Percentiles rank a stretch among this genome's conserved stretches.
phyloP scores from a whole-genome alignment of 495 filamentous ascomycete species.

The Aspergillus asperescens region DNA sequence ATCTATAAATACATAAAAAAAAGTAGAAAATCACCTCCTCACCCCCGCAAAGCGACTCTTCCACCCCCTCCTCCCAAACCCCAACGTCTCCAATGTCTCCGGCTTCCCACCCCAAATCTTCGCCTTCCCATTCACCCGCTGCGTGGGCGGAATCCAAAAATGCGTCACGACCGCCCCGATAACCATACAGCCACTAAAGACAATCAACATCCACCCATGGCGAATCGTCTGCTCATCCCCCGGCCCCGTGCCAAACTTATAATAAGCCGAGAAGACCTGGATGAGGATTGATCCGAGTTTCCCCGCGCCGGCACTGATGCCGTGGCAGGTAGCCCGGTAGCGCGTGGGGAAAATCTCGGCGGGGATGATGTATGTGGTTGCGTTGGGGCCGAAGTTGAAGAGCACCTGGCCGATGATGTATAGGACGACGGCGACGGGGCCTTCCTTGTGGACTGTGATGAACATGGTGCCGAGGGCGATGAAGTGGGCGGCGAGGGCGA shows the following conservation, averaged over 20 bases:
- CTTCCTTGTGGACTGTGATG: slow-evolving; percentile 31
- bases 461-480: slow-evolving; percentile 48
- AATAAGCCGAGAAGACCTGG: slow-evolving; percentile 47
- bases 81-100: slow-evolving; percentile 39
- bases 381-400: slow-evolving; percentile 63
- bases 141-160: slow-evolving; percentile 40
- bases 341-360: slow-evolving; percentile 59
- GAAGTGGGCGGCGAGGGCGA: slow-evolving; percentile 43
- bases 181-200: slow-evolving; percentile 45
- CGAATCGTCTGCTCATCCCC: slow-evolving; percentile 31
- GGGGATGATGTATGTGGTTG: slow-evolving; percentile 57
- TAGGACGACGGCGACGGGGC: slow-evolving; percentile 47
- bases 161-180: slow-evolving; percentile 42
- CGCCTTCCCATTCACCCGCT: slow-evolving; percentile 24
- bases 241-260: slow-evolving; percentile 33
- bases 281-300: slow-evolving; percentile 56
- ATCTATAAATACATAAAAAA: neutral
- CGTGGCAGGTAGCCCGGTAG: slow-evolving; percentile 53
- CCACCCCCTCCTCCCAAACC: slow-evolving; percentile 34
- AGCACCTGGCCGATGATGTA: slow-evolving; percentile 56
- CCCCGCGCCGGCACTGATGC: slow-evolving; percentile 50
- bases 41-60: slow-evolving; percentile 33
- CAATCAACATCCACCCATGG: slow-evolving; percentile 41
- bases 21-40: neutral
- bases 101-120: slow-evolving; percentile 38